Evolutionary conservation across 2,329 filamentous ascomycete genomes (phyloP).

Genomic region (Aspergillus sp.): DNA sequence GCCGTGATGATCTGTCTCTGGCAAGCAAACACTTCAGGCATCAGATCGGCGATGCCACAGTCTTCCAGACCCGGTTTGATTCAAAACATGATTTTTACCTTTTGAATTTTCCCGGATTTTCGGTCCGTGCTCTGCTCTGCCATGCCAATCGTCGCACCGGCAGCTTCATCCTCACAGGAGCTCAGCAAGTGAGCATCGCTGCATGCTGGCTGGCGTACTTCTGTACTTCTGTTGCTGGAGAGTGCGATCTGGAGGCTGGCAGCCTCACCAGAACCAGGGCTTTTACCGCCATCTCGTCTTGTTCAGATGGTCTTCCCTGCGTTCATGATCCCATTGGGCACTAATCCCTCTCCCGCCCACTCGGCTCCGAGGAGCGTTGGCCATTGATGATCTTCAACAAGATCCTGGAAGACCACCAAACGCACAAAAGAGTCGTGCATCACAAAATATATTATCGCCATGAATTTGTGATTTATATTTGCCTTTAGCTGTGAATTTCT

Average conservation of each 20-base stretch:
- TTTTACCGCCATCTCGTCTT: conserved; percentile 7
- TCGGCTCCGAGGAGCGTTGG: conserved; percentile 2
- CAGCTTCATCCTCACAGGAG: not conserved
- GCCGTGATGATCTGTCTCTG: conserved; percentile 1
- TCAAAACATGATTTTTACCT: not conserved
- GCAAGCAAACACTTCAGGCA: not conserved
- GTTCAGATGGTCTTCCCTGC: conserved; percentile 4
- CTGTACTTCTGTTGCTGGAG: too few relatives aligned
- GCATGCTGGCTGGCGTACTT: not conserved
- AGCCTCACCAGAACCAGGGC: not conserved
- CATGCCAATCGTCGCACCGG: not conserved
- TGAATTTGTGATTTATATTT: not conserved
- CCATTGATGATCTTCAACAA: conserved; percentile 3
- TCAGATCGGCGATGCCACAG: not conserved
- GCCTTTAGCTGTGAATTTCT: not conserved
- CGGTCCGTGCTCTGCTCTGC: not conserved
- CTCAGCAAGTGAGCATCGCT: not conserved
- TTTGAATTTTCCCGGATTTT: not conserved
- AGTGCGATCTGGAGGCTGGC: too few relatives aligned
- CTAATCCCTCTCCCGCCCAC: conserved; percentile 9
- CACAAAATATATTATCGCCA: not conserved
- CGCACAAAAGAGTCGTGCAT: not conserved
- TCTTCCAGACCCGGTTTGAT: not conserved
- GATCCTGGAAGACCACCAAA: conserved; percentile 9
- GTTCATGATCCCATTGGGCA: conserved; percentile 15